phyloP scores from a whole-genome alignment of 345 rosid species.

The Fremontodendron californicum region DNA sequence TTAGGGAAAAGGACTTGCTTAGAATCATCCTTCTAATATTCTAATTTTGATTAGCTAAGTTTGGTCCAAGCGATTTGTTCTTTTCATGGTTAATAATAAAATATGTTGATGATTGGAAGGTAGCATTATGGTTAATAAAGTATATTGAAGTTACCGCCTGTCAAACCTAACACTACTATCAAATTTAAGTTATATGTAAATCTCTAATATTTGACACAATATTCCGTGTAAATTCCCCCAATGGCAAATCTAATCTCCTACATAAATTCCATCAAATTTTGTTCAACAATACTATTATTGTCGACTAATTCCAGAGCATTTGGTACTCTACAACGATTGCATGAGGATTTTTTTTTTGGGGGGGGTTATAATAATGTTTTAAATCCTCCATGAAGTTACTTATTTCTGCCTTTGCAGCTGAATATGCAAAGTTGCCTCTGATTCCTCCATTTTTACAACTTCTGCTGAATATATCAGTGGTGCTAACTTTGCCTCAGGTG shows the following conservation, averaged over 20 bases:
- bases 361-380: background rate
- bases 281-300: background rate
- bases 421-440: conserved; percentile 30
- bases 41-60: background rate
- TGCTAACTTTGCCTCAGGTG: conserved; percentile 52
- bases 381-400: background rate
- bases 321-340: background rate
- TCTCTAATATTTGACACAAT: background rate
- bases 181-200: background rate
- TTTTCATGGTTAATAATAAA: background rate
- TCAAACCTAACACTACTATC: background rate
- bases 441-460: conserved; percentile 27
- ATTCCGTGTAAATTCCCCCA: background rate
- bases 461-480: conserved; percentile 34
- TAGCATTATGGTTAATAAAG: background rate
- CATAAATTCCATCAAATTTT: background rate
- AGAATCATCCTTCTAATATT: background rate
- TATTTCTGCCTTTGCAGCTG: conserved; percentile 24
- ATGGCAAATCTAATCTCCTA: conserved; percentile 16
- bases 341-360: background rate
- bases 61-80: background rate
- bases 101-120: background rate
- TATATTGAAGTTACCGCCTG: background rate
- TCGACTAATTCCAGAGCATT: background rate
- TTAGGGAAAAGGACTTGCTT: background rate